These are phyloP conservation scores for Diplotaxis tenuifolia DNA, from an alignment of 345 rosid species.

Conservation along the genomic window DNA sequence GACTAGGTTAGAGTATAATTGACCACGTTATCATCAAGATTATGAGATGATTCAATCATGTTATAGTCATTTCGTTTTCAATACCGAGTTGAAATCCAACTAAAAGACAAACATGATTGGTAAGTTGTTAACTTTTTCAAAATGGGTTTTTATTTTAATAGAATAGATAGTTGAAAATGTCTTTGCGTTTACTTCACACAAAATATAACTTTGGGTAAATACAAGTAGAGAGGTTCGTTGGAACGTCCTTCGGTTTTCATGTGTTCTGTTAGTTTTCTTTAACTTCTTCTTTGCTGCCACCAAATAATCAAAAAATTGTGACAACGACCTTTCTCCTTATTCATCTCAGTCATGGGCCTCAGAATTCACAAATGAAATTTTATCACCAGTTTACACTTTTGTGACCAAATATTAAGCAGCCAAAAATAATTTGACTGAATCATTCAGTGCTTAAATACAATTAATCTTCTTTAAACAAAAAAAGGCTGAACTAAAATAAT, in stretches of 20 bases:
- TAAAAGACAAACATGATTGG: constrained; percentile 10
- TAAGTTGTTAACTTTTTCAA: neutral
- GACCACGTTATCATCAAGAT: constrained; percentile 10
- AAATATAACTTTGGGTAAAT: constrained; percentile 20
- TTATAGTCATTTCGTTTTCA: neutral
- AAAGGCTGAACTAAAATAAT: too few relatives aligned
- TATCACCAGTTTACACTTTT: neutral
- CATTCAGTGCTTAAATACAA: neutral
- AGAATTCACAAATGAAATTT: neutral
- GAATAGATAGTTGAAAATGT: constrained; percentile 22
- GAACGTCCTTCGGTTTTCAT: constrained; percentile 24
- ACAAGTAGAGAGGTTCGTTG: constrained; percentile 31
- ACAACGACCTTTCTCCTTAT: constrained; percentile 25
- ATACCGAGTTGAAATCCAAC: neutral
- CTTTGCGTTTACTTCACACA: constrained; percentile 39
- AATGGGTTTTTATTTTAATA: neutral
- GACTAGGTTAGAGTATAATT: constrained; percentile 16
- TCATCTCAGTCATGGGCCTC: constrained; percentile 2
- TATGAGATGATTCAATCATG: constrained; percentile 2
- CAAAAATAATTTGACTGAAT: neutral
- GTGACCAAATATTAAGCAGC: constrained; percentile 17
- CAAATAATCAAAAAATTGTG: constrained; percentile 3
- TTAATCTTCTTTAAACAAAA: too few relatives aligned
- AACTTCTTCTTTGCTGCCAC: constrained; percentile 10
- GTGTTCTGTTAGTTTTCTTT: constrained; percentile 20